phyloP scores from a whole-genome alignment of 331 rosid species.

The Quercus lobata region DNA sequence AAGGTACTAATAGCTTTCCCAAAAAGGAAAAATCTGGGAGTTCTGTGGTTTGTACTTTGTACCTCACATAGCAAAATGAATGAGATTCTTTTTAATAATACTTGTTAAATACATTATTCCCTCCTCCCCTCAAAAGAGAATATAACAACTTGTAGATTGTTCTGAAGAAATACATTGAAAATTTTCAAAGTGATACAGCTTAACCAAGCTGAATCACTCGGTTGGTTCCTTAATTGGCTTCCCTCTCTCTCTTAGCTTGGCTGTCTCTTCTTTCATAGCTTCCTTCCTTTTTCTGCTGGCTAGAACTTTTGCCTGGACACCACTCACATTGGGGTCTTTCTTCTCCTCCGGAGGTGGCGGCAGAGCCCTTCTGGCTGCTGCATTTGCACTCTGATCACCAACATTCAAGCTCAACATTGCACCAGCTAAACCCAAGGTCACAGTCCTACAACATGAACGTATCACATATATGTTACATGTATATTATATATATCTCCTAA shows the following conservation, averaged over 20 bases:
- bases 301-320: slow-evolving; percentile 72
- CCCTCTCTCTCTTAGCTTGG: slow-evolving; percentile 65
- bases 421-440: slow-evolving; percentile 47
- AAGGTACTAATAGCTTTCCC: too few relatives aligned
- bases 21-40: too few relatives aligned
- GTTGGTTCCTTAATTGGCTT: slow-evolving; percentile 23
- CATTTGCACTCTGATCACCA: slow-evolving; percentile 40
- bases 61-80: too few relatives aligned
- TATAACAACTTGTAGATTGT: background rate
- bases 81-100: too few relatives aligned
- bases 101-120: too few relatives aligned
- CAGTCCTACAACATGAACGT: slow-evolving; percentile 36
- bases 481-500: background rate
- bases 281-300: slow-evolving; percentile 94
- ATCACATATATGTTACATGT: background rate
- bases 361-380: slow-evolving; percentile 69
- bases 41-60: too few relatives aligned
- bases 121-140: too few relatives aligned
- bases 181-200: background rate
- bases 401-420: slow-evolving; percentile 32
- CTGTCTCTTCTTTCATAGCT: slow-evolving; percentile 61
- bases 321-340: slow-evolving; percentile 78
- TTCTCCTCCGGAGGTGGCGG: slow-evolving; percentile 65
- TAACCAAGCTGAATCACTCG: background rate
- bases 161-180: background rate